Percentiles rank a stretch among this genome's conserved stretches.
Evolutionary conservation across 2,329 filamentous ascomycete species (phyloP).

Genomic region (Aspergillus sp.): DNA sequence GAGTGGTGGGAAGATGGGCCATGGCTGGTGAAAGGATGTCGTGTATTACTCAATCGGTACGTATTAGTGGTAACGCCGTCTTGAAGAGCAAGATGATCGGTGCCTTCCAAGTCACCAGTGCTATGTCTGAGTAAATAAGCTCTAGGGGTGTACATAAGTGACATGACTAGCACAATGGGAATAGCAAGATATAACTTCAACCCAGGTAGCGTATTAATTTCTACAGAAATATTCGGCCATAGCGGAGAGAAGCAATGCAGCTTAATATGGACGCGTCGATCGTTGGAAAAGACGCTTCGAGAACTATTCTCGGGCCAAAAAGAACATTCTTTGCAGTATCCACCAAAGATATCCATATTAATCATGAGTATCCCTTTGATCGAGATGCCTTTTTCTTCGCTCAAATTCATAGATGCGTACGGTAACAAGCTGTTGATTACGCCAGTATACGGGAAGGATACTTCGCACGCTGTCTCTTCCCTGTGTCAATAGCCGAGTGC

Average conservation of each 20-base stretch:
- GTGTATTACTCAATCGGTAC: constrained; percentile 13
- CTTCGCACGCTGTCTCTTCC: constrained; percentile 6
- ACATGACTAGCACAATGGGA: background rate
- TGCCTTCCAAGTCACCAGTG: too few species aligned
- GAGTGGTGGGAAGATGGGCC: background rate
- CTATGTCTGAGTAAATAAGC: too few species aligned
- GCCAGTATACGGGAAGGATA: constrained; percentile 14
- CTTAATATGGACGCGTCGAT: background rate
- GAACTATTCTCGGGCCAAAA: background rate
- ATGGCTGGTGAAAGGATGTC: background rate
- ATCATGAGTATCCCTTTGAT: background rate
- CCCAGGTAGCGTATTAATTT: background rate
- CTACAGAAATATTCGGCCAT: background rate
- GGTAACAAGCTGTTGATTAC: background rate
- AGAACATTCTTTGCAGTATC: background rate
- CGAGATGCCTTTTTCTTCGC: background rate
- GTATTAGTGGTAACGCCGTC: constrained; percentile 2
- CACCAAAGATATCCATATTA: constrained; percentile 3
- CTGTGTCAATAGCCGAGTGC: constrained; percentile 23
- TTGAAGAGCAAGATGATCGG: too few species aligned
- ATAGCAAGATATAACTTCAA: background rate
- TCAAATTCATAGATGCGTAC: constrained; percentile 7
- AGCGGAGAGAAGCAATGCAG: background rate
- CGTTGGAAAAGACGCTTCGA: background rate
- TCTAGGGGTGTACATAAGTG: background rate